phyloP scores from a whole-genome alignment of 345 rosid genomes.

The Nephelium lappaceum region DNA sequence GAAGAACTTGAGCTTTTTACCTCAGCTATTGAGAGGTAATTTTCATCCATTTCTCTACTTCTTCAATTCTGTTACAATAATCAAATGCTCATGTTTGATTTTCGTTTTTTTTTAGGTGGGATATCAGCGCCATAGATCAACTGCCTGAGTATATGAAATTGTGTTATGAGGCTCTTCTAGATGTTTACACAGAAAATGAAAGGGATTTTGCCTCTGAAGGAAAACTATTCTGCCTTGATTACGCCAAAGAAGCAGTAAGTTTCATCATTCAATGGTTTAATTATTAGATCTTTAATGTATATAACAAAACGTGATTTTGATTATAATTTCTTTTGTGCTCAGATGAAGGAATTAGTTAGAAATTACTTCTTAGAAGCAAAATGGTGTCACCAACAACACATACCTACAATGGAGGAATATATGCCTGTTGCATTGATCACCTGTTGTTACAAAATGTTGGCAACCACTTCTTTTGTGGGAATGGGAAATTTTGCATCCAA shows the following conservation, averaged over 20 bases:
- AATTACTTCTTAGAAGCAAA: constrained; percentile 32
- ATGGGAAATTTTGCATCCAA: constrained; percentile 26
- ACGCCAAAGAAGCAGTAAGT: constrained; percentile 36
- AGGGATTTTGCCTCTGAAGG: constrained; percentile 22
- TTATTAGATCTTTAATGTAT: too few species aligned
- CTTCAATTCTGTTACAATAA: too few species aligned
- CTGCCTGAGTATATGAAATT: constrained; percentile 23
- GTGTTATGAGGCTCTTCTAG: constrained; percentile 29
- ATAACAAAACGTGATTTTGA: too few species aligned
- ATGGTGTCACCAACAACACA: constrained; percentile 26
- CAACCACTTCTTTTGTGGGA: constrained; percentile 25
- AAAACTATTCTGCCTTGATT: constrained; percentile 19
- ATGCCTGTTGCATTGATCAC: constrained; percentile 21
- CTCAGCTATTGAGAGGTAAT: constrained; percentile 28
- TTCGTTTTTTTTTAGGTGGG: neutral
- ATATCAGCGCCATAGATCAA: neutral
- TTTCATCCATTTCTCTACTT: too few species aligned
- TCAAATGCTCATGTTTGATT: neutral
- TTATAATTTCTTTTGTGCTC: neutral
- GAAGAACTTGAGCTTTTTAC: constrained; percentile 36
- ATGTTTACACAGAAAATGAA: constrained; percentile 34
- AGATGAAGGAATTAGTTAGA: constrained; percentile 30
- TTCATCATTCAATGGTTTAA: neutral
- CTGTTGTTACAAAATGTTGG: constrained; percentile 16
- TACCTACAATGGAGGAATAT: constrained; percentile 38